These are phyloP conservation scores for Yarrowia hollandica DNA, from an alignment of 805 yeast species.

Conservation along the genomic window DNA sequence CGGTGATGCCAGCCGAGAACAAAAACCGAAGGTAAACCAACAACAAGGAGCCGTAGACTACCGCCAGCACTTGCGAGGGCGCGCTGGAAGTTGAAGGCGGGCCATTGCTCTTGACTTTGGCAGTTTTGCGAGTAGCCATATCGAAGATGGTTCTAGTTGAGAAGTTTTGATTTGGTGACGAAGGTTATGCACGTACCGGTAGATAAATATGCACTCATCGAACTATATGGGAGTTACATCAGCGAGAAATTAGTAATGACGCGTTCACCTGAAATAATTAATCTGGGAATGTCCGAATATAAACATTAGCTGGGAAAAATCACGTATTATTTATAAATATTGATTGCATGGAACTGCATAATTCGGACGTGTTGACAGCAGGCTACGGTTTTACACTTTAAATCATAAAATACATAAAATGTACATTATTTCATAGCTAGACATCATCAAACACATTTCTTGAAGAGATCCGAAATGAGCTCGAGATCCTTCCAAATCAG, in stretches of 20 bases:
- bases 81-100: background rate
- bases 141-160: slow-evolving; percentile 5
- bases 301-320: too few relatives aligned
- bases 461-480: slow-evolving; percentile 16
- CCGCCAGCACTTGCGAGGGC: slow-evolving; percentile 20
- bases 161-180: slow-evolving; percentile 21
- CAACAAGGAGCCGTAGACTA: slow-evolving; percentile 5
- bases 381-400: background rate
- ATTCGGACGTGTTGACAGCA: too few relatives aligned
- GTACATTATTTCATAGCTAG: too few relatives aligned
- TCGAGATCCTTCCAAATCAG: slow-evolving; percentile 25
- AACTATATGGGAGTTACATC: background rate
- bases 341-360: too few relatives aligned
- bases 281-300: too few relatives aligned
- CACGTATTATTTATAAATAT: too few relatives aligned
- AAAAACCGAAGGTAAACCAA: slow-evolving; percentile 18
- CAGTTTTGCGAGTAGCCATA: slow-evolving; percentile 22
- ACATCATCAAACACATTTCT: background rate
- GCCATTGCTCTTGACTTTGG: slow-evolving; percentile 20
- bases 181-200: slow-evolving; percentile 28
- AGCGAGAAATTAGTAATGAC: too few relatives aligned
- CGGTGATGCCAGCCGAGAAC: slow-evolving; percentile 23
- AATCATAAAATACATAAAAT: background rate
- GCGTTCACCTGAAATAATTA: too few relatives aligned
- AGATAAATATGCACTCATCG: background rate